Percentiles rank a stretch among this genome's conserved stretches.
Evolutionary conservation across 805 yeast species (phyloP).

Genomic region (Teunomyces funiuensis): DNA sequence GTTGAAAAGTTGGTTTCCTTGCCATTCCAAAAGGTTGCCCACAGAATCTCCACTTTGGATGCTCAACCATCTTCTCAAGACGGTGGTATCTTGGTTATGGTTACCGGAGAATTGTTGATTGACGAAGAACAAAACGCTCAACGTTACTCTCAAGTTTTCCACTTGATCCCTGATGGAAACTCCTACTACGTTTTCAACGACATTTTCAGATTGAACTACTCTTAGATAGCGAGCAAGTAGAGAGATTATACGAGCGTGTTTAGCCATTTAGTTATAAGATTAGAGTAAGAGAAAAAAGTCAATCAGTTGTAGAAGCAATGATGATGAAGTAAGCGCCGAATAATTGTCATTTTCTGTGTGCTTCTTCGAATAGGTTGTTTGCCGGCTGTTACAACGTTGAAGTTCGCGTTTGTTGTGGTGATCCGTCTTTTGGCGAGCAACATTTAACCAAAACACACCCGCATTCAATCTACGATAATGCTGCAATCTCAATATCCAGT

Average conservation of each 20-base stretch:
- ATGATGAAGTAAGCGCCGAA: too few relatives aligned
- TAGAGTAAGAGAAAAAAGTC: not conserved
- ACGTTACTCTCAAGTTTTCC: conserved; percentile 97
- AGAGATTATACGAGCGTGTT: not conserved
- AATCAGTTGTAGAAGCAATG: too few relatives aligned
- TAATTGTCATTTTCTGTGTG: too few relatives aligned
- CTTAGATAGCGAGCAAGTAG: conserved; percentile 34
- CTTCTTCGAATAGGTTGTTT: too few relatives aligned
- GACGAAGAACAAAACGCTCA: conserved; percentile 96
- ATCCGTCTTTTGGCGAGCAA: not conserved
- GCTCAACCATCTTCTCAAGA: conserved; percentile 96
- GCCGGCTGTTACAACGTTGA: too few relatives aligned
- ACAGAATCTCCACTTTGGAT: conserved; percentile 90
- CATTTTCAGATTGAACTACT: conserved; percentile 91
- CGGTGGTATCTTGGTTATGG: conserved; percentile 94
- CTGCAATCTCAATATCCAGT: conserved; percentile 2
- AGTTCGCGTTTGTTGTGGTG: not conserved
- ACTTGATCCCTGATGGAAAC: conserved; percentile 87
- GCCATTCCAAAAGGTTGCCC: conserved; percentile 91
- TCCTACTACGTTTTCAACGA: conserved; percentile 95
- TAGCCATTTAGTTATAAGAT: not conserved
- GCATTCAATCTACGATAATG: not conserved
- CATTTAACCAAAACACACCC: not conserved
- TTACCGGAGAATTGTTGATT: conserved; percentile 88
- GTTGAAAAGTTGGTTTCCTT: conserved; percentile 87